phyloP scores from a whole-genome alignment of 78 protist species.

The Chrysochromulina parva region DNA sequence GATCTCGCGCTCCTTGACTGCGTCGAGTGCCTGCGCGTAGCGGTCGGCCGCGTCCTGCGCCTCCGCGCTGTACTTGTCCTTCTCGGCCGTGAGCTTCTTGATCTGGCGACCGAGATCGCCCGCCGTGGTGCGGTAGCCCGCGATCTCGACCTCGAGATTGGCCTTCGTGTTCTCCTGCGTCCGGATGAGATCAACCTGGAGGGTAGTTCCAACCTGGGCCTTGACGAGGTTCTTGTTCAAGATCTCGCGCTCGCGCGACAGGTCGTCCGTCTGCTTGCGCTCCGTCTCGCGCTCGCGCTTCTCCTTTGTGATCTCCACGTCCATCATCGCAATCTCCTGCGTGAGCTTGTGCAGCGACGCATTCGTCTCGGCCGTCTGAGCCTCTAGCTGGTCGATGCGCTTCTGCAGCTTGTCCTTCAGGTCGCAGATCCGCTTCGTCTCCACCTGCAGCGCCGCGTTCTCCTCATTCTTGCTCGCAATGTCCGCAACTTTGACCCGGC shows the following conservation, averaged over 20 bases:
- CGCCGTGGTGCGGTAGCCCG: slow-evolving; percentile 23
- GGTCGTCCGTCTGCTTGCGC: slow-evolving; percentile 37
- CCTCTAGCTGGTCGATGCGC: background rate
- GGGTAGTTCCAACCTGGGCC: background rate
- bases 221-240: slow-evolving; percentile 48
- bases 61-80: slow-evolving; percentile 29
- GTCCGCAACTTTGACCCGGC: background rate
- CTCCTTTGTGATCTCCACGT: slow-evolving; percentile 1
- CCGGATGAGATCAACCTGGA: slow-evolving; percentile 15
- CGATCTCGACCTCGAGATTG: slow-evolving; percentile 56
- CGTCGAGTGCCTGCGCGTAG: slow-evolving; percentile 61
- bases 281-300: slow-evolving; percentile 17
- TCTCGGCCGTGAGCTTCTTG: slow-evolving; percentile 51
- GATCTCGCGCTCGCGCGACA: slow-evolving; percentile 53
- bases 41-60: slow-evolving; percentile 20
- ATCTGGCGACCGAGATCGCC: slow-evolving; percentile 20
- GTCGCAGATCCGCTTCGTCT: background rate
- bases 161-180: slow-evolving; percentile 30
- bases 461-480: slow-evolving; percentile 8
- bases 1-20: slow-evolving; percentile 33
- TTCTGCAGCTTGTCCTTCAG: background rate
- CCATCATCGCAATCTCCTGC: slow-evolving; percentile 3
- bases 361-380: background rate
- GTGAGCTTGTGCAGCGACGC: slow-evolving; percentile 3
- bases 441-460: background rate